Percentiles rank a stretch among this genome's conserved stretches.
phyloP scores from a whole-genome alignment of 257 asterid genomes.

The Solanum ahanhuiri region DNA sequence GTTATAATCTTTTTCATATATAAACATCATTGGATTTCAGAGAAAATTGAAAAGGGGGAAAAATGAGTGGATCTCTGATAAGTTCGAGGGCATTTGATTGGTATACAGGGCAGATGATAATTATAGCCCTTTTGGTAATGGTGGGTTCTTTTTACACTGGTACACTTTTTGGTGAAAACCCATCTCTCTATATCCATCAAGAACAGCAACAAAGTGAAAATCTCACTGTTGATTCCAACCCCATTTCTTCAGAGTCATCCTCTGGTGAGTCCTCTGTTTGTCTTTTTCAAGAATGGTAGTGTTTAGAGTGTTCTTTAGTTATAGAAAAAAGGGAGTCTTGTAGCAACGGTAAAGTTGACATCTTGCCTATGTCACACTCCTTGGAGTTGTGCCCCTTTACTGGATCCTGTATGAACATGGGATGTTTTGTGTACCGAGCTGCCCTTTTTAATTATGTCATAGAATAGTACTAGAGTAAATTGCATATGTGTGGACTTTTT shows the following conservation, averaged over 20 bases:
- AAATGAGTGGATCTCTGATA: conserved; percentile 8
- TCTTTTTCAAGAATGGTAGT: background rate
- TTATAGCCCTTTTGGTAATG: conserved; percentile 55
- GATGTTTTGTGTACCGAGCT: background rate
- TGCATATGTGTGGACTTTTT: background rate
- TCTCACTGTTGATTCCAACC: conserved; percentile 8
- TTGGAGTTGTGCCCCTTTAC: background rate
- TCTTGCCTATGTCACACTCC: background rate
- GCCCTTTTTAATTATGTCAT: background rate
- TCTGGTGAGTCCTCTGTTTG: conserved; percentile 22
- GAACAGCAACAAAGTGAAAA: conserved; percentile 21
- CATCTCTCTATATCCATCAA: conserved; percentile 18
- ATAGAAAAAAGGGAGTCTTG: background rate
- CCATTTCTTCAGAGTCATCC: conserved; percentile 12
- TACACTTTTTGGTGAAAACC: conserved; percentile 47
- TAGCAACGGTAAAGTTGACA: background rate
- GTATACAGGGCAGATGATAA: conserved; percentile 58
- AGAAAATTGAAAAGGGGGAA: background rate
- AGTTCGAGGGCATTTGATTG: conserved; percentile 64
- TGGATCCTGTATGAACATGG: background rate
- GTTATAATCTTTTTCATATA: background rate
- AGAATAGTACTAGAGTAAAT: background rate
- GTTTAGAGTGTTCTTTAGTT: background rate
- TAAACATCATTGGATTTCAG: background rate
- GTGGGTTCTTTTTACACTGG: conserved; percentile 78